A percentile compares a stretch with the other conserved stretches of the same genome.
phyloP scores from a whole-genome alignment of 2,329 filamentous ascomycete species.

The Triangularia verruculosa region DNA sequence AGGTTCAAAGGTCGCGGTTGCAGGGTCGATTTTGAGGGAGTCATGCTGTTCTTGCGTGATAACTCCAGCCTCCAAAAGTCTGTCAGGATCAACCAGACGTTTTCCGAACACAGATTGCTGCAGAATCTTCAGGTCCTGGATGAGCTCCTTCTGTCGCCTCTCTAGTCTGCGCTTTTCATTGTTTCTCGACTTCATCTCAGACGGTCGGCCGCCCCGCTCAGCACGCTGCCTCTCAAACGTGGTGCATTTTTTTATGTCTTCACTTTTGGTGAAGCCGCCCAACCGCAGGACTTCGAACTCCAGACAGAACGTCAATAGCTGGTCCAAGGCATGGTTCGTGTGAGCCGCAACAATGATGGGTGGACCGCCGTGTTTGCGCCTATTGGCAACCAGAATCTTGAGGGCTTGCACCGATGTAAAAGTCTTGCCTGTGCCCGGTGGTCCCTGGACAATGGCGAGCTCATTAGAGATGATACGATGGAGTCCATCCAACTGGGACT shows the following conservation, averaged over 20 bases:
- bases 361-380: slow-evolving; percentile 47
- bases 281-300: slow-evolving; percentile 53
- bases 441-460: slow-evolving; percentile 77
- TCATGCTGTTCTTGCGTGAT: slow-evolving; percentile 62
- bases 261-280: slow-evolving; percentile 67
- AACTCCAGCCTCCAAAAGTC: slow-evolving; percentile 53
- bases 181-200: slow-evolving; percentile 29
- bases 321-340: slow-evolving; percentile 88
- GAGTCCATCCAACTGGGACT: slow-evolving; percentile 68
- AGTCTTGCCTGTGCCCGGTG: slow-evolving; percentile 74
- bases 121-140: slow-evolving; percentile 32
- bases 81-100: slow-evolving; percentile 49
- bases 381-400: slow-evolving; percentile 61
- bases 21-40: slow-evolving; percentile 51
- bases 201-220: slow-evolving; percentile 19
- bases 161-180: slow-evolving; percentile 26
- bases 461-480: slow-evolving; percentile 67
- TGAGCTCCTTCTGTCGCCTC: slow-evolving; percentile 40
- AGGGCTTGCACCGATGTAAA: slow-evolving; percentile 74
- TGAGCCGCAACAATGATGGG: slow-evolving; percentile 80
- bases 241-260: slow-evolving; percentile 62
- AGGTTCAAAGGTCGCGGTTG: slow-evolving; percentile 27
- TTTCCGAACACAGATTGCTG: slow-evolving; percentile 31
- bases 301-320: slow-evolving; percentile 65
- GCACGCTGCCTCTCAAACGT: slow-evolving; percentile 53